These are phyloP conservation scores for Cutaneotrichosporon mucoides DNA, from an alignment of 1,284 basidiomycete genomes.

Conservation along the genomic window DNA sequence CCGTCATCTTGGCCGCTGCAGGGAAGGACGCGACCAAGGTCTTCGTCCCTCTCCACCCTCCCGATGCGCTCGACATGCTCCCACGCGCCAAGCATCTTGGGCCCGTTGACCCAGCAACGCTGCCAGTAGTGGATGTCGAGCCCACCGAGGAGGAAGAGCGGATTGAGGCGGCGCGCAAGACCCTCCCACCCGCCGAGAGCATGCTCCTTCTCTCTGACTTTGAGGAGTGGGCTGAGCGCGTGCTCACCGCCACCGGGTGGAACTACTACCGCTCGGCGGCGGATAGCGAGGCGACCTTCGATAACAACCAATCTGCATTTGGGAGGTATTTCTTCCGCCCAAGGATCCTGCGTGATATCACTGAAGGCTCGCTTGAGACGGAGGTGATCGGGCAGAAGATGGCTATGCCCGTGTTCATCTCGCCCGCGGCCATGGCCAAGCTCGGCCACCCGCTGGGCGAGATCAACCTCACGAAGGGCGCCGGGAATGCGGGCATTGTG, in stretches of 20 bases:
- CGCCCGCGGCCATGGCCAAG: conserved; percentile 79
- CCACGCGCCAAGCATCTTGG: conserved; percentile 64
- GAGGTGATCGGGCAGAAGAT: conserved; percentile 69
- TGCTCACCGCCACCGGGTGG: conserved; percentile 54
- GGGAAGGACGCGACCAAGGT: conserved; percentile 57
- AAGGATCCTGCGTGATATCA: conserved; percentile 41
- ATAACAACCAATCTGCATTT: conserved; percentile 54
- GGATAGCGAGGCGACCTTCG: conserved; percentile 53
- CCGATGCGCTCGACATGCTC: conserved; percentile 49
- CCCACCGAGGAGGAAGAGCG: conserved; percentile 62
- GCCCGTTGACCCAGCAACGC: conserved; percentile 57
- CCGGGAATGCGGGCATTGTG: conserved; percentile 66
- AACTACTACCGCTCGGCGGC: conserved; percentile 56
- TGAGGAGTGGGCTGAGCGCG: conserved; percentile 50
- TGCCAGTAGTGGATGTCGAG: conserved; percentile 50
- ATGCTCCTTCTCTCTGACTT: conserved; percentile 73
- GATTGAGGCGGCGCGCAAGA: conserved; percentile 59
- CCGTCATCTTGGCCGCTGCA: conserved; percentile 54
- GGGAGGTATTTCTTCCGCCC: conserved; percentile 56
- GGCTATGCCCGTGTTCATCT: conserved; percentile 75
- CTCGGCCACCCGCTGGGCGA: conserved; percentile 86
- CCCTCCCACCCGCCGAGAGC: conserved; percentile 60
- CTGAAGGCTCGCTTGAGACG: conserved; percentile 30
- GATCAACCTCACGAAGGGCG: conserved; percentile 73
- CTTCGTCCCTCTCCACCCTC: conserved; percentile 52